phyloP scores from a whole-genome alignment of 352 stramenopile species.

The Phytopythium litorale region DNA sequence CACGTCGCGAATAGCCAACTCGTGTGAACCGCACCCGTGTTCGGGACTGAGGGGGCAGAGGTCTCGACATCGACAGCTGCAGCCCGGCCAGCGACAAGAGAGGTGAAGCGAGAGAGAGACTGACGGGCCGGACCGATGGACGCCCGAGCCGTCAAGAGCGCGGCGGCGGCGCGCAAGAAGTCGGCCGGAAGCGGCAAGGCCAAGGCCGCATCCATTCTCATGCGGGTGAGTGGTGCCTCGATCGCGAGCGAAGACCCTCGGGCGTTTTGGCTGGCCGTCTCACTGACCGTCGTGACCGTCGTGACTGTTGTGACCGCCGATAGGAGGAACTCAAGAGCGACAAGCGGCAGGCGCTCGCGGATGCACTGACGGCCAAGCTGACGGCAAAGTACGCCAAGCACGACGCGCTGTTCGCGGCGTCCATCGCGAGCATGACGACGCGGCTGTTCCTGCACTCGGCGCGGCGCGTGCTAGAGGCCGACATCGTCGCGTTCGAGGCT shows the following conservation, averaged over 20 bases:
- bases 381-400: conserved; percentile 54
- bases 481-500: conserved; percentile 58
- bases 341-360: conserved; percentile 52
- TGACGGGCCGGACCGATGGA: conserved; percentile 9
- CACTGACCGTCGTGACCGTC: neutral
- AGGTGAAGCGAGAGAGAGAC: neutral
- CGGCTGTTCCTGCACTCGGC: conserved; percentile 51
- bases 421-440: conserved; percentile 50
- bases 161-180: conserved; percentile 13
- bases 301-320: neutral
- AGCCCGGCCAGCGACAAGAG: neutral
- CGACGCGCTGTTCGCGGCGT: conserved; percentile 45
- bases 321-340: conserved; percentile 60
- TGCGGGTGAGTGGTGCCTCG: conserved; percentile 9
- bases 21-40: neutral
- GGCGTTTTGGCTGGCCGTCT: neutral
- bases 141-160: conserved; percentile 17
- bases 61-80: neutral
- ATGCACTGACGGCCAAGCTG: conserved; percentile 47
- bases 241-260: neutral
- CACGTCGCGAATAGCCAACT: neutral
- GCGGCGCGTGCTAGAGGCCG: conserved; percentile 45
- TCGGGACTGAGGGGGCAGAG: too few relatives aligned
- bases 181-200: conserved; percentile 11
- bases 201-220: conserved; percentile 37